phyloP scores from a whole-genome alignment of 345 rosid species.

The Luvunga scandens region DNA sequence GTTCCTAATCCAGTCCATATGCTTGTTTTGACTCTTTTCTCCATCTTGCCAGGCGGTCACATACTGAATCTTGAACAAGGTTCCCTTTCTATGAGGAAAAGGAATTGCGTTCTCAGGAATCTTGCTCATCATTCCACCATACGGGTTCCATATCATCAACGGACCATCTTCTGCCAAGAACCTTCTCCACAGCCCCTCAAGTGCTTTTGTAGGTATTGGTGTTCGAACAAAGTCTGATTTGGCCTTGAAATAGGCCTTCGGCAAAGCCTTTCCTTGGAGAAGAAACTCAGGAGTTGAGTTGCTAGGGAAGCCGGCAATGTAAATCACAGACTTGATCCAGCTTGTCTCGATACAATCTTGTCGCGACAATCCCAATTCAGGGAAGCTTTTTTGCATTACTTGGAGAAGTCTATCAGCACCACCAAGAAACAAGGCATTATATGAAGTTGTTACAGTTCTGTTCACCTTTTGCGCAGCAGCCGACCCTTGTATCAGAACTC shows the following conservation, averaged over 20 bases:
- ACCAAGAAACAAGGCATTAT: slow-evolving; percentile 22
- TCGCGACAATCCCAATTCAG: slow-evolving; percentile 32
- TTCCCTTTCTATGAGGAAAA: slow-evolving; percentile 31
- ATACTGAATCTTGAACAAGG: slow-evolving; percentile 26
- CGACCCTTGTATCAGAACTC: slow-evolving; percentile 9
- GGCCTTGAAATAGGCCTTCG: slow-evolving; percentile 32
- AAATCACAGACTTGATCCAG: slow-evolving; percentile 30
- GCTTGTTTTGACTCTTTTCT: neutral
- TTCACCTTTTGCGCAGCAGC: neutral
- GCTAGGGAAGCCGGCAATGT: slow-evolving; percentile 21
- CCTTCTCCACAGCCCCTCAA: slow-evolving; percentile 29
- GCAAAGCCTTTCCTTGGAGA: slow-evolving; percentile 25
- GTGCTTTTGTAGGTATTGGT: slow-evolving; percentile 29
- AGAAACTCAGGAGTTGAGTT: slow-evolving; percentile 25
- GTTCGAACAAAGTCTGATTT: slow-evolving; percentile 37
- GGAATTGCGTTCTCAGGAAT: slow-evolving; percentile 25
- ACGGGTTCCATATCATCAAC: slow-evolving; percentile 26
- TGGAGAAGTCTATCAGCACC: slow-evolving; percentile 16
- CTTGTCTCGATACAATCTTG: slow-evolving; percentile 36
- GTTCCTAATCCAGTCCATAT: slow-evolving; percentile 13
- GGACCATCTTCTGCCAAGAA: slow-evolving; percentile 12
- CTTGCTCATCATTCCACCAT: slow-evolving; percentile 30
- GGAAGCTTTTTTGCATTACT: slow-evolving; percentile 28
- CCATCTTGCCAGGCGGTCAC: slow-evolving; percentile 12
- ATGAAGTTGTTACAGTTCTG: slow-evolving; percentile 17